phyloP scores from a whole-genome alignment of 176 grass and related monocot species.

The Carex kokanica region DNA sequence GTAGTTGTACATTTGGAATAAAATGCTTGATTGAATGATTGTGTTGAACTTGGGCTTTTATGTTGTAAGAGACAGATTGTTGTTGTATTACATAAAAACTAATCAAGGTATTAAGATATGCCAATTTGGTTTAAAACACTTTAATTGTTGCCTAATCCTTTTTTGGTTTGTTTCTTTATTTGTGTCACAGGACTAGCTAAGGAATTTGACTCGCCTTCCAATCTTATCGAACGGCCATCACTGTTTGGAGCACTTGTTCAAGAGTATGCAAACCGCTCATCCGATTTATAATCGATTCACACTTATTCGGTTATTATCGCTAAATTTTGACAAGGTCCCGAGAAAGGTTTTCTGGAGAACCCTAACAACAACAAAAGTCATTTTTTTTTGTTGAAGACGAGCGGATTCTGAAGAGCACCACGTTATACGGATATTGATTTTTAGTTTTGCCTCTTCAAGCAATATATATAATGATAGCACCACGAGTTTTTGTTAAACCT shows the following conservation, averaged over 20 bases:
- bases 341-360: neutral
- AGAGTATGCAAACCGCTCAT: slow-evolving; percentile 85
- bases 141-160: neutral
- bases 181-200: slow-evolving; percentile 64
- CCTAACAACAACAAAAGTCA: neutral
- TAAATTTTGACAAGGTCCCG: slow-evolving; percentile 13
- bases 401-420: neutral
- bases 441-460: slow-evolving; percentile 8
- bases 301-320: neutral
- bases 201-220: slow-evolving; percentile 70
- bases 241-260: slow-evolving; percentile 89
- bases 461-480: neutral
- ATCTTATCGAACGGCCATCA: slow-evolving; percentile 75
- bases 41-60: neutral
- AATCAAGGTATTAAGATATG: neutral
- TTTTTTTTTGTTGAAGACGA: neutral
- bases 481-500: neutral
- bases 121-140: neutral
- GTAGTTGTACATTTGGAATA: neutral
- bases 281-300: slow-evolving; percentile 47
- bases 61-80: neutral
- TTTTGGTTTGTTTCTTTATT: neutral
- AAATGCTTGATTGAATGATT: neutral
- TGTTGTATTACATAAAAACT: neutral
- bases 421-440: neutral